Evolutionary conservation across 169 alveolate species (phyloP).

Genomic region (Cryptosporidium baileyi): DNA sequence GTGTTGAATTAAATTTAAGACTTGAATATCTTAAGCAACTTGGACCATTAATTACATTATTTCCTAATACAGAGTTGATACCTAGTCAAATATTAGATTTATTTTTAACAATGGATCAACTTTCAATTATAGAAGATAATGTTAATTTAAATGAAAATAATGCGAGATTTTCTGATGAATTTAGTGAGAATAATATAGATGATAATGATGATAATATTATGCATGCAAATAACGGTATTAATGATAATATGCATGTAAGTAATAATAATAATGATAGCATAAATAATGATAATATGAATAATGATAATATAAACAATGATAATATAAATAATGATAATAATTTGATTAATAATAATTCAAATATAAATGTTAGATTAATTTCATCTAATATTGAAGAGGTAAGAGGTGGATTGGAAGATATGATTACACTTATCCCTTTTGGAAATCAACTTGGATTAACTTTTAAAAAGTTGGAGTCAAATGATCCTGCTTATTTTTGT

Average conservation of each 20-base stretch:
- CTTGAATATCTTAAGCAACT: conserved; percentile 22
- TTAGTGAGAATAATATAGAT: neutral
- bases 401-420: neutral
- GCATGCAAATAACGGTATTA: too few relatives aligned
- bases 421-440: conserved; percentile 39
- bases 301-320: neutral
- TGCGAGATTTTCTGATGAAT: neutral
- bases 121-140: neutral
- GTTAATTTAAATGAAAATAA: neutral
- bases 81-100: conserved; percentile 27
- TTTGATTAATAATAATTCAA: neutral
- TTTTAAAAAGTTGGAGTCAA: neutral
- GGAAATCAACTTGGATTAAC: conserved; percentile 42
- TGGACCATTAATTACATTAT: conserved; percentile 57
- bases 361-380: neutral
- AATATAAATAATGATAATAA: neutral
- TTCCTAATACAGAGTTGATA: conserved; percentile 18
- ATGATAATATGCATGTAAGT: neutral
- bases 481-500: conserved; percentile 43
- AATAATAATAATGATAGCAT: neutral
- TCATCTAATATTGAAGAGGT: neutral
- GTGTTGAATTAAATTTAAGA: neutral
- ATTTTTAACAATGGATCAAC: neutral
- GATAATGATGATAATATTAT: too few relatives aligned
- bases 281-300: neutral